phyloP scores from a whole-genome alignment of 345 rosid genomes.

The Brassica carinata region DNA sequence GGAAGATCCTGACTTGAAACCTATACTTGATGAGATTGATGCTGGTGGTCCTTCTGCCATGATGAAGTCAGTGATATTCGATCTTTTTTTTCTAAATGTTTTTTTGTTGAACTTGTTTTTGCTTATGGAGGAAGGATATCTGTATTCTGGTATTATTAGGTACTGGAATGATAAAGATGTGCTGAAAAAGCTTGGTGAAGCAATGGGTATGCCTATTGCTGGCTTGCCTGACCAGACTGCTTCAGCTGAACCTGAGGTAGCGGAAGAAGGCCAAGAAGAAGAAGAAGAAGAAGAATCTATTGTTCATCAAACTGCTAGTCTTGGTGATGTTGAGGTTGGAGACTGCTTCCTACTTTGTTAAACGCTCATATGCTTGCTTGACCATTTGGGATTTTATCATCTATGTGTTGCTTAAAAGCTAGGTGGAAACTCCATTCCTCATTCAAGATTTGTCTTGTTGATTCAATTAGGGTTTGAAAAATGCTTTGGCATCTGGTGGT shows the following conservation, averaged over 20 bases:
- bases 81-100: background rate
- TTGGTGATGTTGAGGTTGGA: constrained; percentile 90
- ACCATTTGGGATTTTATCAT: background rate
- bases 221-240: constrained; percentile 58
- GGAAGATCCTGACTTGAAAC: constrained; percentile 89
- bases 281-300: constrained; percentile 77
- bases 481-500: constrained; percentile 82
- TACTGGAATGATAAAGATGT: constrained; percentile 97
- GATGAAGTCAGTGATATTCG: constrained; percentile 70
- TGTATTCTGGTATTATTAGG: constrained; percentile 46
- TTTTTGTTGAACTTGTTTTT: background rate
- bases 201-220: constrained; percentile 84
- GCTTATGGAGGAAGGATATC: constrained; percentile 10
- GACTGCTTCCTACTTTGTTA: constrained; percentile 1
- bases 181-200: constrained; percentile 90
- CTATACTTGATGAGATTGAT: constrained; percentile 88
- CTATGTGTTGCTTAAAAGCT: background rate
- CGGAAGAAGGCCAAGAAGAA: constrained; percentile 55
- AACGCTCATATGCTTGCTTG: background rate
- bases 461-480: constrained; percentile 71
- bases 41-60: constrained; percentile 88
- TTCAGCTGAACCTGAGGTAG: constrained; percentile 68
- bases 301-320: constrained; percentile 91
- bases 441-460: constrained; percentile 8
- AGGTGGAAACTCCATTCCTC: background rate